Conservation (phyloP, 768 basidiomycete genomes). For the Russula olivacea region DNA sequence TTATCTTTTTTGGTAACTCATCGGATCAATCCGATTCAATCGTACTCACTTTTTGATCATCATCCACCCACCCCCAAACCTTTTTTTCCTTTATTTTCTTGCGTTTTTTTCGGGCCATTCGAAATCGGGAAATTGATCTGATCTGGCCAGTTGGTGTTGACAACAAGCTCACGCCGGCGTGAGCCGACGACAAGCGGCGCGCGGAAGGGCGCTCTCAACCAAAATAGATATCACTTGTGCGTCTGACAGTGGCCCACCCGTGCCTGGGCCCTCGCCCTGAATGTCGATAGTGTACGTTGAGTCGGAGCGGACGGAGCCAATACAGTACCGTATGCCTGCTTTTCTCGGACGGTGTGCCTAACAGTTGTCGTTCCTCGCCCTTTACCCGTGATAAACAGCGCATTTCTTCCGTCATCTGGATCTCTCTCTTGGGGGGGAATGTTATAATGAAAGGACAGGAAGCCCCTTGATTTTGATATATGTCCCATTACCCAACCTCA, state of each 20-base stretch:
- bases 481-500: constrained; percentile 1
- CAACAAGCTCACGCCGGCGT: neutral
- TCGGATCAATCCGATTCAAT: constrained; percentile 8
- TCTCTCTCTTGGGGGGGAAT: neutral
- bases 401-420: constrained; percentile 1
- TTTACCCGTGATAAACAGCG: neutral
- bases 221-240: constrained; percentile 38
- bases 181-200: neutral
- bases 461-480: constrained; percentile 3
- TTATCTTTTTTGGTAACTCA: neutral
- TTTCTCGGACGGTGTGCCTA: constrained; percentile 1
- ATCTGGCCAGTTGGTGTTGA: neutral
- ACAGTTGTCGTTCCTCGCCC: neutral
- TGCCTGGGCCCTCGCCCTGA: constrained; percentile 80
- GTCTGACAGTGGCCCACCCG: constrained; percentile 43
- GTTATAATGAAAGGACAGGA: neutral
- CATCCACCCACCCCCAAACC: neutral
- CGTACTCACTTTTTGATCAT: neutral
- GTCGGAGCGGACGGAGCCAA: constrained; percentile 3
- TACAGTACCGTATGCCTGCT: neutral
- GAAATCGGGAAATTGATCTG: neutral
- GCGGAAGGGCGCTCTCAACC: neutral
- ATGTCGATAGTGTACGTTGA: constrained; percentile 34
- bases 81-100: neutral
- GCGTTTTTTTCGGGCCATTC: neutral